Base-by-base conservation (phyloP, 169 alveolate species). In the Babesia ovata region DNA sequence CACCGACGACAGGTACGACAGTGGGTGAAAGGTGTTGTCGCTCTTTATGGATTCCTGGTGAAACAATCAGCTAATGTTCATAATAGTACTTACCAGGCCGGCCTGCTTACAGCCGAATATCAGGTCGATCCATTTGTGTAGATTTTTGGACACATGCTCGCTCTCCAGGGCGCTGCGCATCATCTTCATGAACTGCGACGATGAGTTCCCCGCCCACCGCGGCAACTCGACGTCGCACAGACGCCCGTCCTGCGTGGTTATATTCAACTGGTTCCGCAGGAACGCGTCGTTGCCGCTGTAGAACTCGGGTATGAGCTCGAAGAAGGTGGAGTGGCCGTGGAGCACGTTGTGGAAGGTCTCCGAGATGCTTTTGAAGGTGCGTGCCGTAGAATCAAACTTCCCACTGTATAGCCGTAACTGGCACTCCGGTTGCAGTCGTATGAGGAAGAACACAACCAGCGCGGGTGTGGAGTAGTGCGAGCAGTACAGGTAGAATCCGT, bases 391-490 rank as follows among this genome's bases (percentile, higher is more conserved):
- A 54, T 94, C 97, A 76, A 94, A 94, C 65, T 92, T 92, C 13
- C 97, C 97, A 52, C 96, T 94, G 65, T 97, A 96, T 50, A 97
- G 92, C 77, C 97, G 94, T 8, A 97, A 83, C 93, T 95, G 97
- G 86, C 97, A 94, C 77, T 95, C 95, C 10, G 99, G 99, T 75
- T 93, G 82, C 50, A 92, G 67, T 57, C 99, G 86, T 24, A 97
- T 94, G 45, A 96, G 90, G 91, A 95, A 97, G 66, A 97, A 97
- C 16, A 97, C 96, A 29, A 96, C 97, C 85, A 95, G 93, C 16
- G 99, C 99, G 21, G 99, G 98, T 0, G 99, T 96, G 46, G 98
- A 95, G 86, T 97, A 97, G 84, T 97, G 99, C 2, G 99, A 95
- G 65, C 99, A 99, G 86, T 96, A 97, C 24, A 96, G 90, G 86